These are phyloP conservation scores for Cladosporium colombiae DNA, from an alignment of 2,329 filamentous ascomycete genomes.

Conservation along the genomic window DNA sequence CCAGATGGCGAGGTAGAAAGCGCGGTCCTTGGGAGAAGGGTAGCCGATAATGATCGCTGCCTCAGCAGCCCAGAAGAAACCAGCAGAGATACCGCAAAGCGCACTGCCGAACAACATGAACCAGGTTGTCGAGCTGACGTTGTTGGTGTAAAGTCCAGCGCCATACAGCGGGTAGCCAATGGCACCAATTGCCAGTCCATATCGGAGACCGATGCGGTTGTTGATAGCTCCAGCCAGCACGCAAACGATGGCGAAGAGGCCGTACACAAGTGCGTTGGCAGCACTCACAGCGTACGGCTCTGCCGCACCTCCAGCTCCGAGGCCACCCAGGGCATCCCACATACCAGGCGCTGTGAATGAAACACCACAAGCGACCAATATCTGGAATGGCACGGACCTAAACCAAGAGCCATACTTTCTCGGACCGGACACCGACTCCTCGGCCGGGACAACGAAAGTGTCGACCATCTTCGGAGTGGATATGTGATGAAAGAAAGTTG, in stretches of 20 bases:
- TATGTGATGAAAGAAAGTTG: neutral
- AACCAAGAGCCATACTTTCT: constrained; percentile 16
- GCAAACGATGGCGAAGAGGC: constrained; percentile 19
- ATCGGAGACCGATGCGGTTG: constrained; percentile 36
- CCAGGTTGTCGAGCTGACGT: constrained; percentile 53
- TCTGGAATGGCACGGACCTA: constrained; percentile 24
- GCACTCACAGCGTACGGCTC: constrained; percentile 17
- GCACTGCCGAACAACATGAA: constrained; percentile 52
- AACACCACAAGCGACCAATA: constrained; percentile 25
- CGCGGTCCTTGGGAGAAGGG: constrained; percentile 41
- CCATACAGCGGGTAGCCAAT: constrained; percentile 52
- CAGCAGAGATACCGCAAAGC: constrained; percentile 50
- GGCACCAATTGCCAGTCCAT: constrained; percentile 33
- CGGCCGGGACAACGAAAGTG: constrained; percentile 13
- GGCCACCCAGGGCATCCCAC: constrained; percentile 26
- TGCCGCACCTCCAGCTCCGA: constrained; percentile 22
- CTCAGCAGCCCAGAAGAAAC: constrained; percentile 53
- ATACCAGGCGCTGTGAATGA: constrained; percentile 27
- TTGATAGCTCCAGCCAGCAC: constrained; percentile 38
- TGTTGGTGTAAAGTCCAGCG: constrained; percentile 51
- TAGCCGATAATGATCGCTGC: constrained; percentile 53
- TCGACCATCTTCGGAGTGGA: constrained; percentile 9
- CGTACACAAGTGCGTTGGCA: constrained; percentile 20
- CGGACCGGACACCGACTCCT: constrained; percentile 3
- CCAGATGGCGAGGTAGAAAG: constrained; percentile 41